A percentile compares a stretch with the other conserved stretches of the same genome.
Evolutionary conservation across 257 asterid genomes (phyloP).

Genomic region (Solanum infundibuliforme): DNA sequence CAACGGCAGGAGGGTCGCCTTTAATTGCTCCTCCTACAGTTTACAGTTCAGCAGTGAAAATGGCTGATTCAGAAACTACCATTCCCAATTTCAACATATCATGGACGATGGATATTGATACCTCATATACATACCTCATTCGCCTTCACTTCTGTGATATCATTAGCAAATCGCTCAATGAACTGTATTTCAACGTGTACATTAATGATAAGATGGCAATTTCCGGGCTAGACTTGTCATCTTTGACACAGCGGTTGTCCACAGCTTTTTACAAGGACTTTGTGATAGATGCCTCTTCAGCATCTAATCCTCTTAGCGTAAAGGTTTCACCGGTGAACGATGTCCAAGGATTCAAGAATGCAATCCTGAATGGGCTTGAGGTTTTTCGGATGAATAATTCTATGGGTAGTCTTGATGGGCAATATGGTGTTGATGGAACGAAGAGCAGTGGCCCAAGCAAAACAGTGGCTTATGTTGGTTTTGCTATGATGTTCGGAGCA

Average conservation of each 20-base stretch:
- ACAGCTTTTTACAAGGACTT: conserved; percentile 31
- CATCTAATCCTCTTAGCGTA: conserved; percentile 17
- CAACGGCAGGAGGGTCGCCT: conserved; percentile 61
- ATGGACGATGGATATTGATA: conserved; percentile 59
- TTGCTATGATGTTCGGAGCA: conserved; percentile 95
- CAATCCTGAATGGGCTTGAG: conserved; percentile 35
- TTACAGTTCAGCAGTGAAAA: conserved; percentile 65
- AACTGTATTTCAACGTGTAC: conserved; percentile 78
- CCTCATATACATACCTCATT: conserved; percentile 50
- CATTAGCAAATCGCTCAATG: conserved; percentile 63
- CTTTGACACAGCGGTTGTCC: conserved; percentile 14
- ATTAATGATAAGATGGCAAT: conserved; percentile 54
- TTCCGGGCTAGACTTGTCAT: conserved; percentile 31
- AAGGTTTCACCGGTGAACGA: conserved; percentile 31
- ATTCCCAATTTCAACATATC: conserved; percentile 65
- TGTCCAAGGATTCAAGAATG: conserved; percentile 23
- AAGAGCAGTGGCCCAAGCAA: conserved; percentile 20
- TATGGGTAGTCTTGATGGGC: conserved; percentile 34
- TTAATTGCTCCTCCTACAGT: conserved; percentile 72
- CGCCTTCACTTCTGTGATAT: conserved; percentile 86
- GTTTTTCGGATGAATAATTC: conserved; percentile 32
- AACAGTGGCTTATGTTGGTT: conserved; percentile 77
- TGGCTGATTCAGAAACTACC: conserved; percentile 56
- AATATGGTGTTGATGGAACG: conserved; percentile 25
- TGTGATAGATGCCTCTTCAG: conserved; percentile 22